Evolutionary conservation across 352 stramenopile species (phyloP), one percentile per base, ranked within the genome.

Genomic region (Phytophthora niederhauseri): DNA sequence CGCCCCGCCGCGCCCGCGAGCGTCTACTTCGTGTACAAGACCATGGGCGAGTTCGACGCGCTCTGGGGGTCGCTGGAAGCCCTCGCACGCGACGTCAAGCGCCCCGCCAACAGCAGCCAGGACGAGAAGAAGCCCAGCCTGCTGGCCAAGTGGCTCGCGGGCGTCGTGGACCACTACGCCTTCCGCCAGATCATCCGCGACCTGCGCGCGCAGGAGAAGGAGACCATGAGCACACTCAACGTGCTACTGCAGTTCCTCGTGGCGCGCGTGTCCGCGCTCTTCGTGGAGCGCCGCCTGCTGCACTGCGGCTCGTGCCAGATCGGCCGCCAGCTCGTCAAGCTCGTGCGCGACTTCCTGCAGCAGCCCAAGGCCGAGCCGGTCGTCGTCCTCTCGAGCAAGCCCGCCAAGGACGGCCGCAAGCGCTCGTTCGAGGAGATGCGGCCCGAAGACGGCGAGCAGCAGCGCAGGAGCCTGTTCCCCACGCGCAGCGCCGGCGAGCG

Each of bases 21-120:
- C 54, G 61, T 74, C 19, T 93, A 93, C 76, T 94, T 92, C 70
- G 85, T 92, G 36, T 94, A 94, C 80, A 93, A 93, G 80, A 90
- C 74, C 20, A 75, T 93, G 73, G 63, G 54, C 70, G 85, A 94
- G 52, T 94, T 94, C 48, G 78, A 92, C 52, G 79, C 77, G 50
- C 76, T 94, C 0, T 94, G 84, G 84, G 63, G 60, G 63, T 75
- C 84, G 8, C 68, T 94, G 46, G 77, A 91, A 66, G 63, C 71
- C 45, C 73, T 94, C 22, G 81, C 74, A 20, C 64, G 58, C n/a
- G 77, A 89, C 46, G 70, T 87, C 62, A 87, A 91, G 72, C 69
- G 69, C 34, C 75, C 68, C 22, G 58, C 70, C 34, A 41, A 38
- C 55, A 54, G 20, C 31, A 55, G 20, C 17, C 54, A 75, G 46